Conservation (phyloP, 2,329 filamentous ascomycete genomes). For the Trichoderma asperellum region DNA sequence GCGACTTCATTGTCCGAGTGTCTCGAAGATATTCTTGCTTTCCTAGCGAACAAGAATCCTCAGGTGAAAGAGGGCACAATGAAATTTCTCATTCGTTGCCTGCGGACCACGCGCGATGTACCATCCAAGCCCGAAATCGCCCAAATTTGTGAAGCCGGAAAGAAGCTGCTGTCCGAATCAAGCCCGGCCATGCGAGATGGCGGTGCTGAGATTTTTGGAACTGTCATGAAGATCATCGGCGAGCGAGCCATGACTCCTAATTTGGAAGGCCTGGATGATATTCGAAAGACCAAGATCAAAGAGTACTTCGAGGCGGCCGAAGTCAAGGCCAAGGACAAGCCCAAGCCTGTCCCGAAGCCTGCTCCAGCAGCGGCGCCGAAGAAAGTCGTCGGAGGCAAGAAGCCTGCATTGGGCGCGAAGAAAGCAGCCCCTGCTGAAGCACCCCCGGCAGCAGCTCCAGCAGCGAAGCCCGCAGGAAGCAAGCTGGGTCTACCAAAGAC, state of each 20-base stretch:
- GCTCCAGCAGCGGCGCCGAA: constrained; percentile 55
- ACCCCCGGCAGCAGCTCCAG: constrained; percentile 60
- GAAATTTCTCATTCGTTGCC: constrained; percentile 86
- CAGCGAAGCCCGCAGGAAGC: constrained; percentile 53
- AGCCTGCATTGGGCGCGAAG: constrained; percentile 45
- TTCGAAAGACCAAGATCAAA: constrained; percentile 92
- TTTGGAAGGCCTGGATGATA: constrained; percentile 90
- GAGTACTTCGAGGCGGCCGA: constrained; percentile 75
- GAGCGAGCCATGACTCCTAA: constrained; percentile 94
- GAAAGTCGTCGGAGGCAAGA: constrained; percentile 49
- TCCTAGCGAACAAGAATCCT: constrained; percentile 91
- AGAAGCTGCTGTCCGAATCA: constrained; percentile 88
- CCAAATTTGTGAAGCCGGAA: constrained; percentile 82
- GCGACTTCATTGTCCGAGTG: constrained; percentile 79
- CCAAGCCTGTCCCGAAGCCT: constrained; percentile 72
- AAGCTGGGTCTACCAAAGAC: constrained; percentile 62
- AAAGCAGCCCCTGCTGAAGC: constrained; percentile 46
- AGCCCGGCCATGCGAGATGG: constrained; percentile 83
- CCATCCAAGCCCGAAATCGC: constrained; percentile 84
- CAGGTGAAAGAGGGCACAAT: constrained; percentile 96
- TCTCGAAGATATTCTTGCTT: constrained; percentile 86
- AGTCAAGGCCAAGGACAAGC: constrained; percentile 65
- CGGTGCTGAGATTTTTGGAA: constrained; percentile 89
- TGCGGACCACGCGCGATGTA: constrained; percentile 80
- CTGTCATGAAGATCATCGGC: constrained; percentile 97